Base-by-base conservation (phyloP, 1,284 basidiomycete species). In the Cutaneotrichosporon sp. region DNA sequence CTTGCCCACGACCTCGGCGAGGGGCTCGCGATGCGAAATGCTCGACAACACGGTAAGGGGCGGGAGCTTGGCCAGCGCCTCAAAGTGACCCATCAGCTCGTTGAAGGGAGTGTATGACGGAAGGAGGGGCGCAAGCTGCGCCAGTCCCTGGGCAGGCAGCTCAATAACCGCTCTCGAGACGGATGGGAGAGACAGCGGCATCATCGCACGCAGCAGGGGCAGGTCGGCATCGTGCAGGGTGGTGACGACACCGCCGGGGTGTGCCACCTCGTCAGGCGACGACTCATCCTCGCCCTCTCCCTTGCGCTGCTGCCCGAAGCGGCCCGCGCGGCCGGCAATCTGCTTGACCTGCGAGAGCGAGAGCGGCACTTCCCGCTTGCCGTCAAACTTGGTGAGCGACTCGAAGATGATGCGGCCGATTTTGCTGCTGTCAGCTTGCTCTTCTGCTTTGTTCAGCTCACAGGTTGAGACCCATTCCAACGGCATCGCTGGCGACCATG, bases 381-480 rank as follows among this genome's bases (percentile, higher is more conserved):
- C 90, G 67, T 91, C 84, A 68, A 81, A 92, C 76, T 97, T 97
- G 54, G 79, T 71, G n/a, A 92, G 80, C 0, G 83, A 79, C 64
- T 90, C 86, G 68, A 98, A 97, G 38, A 98, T 84, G 69, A 98
- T 84, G 2, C 95, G 89, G 64, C 89, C 89, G 78, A 99, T 97
- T 83, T 94, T 92, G 31, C 92, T 95, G 72, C 50, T 43, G 46
- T 47, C 47, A 56, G 58, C 50, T 42, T n/a, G n/a, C n/a, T n/a
- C n/a, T n/a, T n/a, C n/a, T n/a, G n/a, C n/a, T n/a, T n/a, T 47
- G 18, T n/a, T 27, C 45, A 13, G 5, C 91, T 60, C 75, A 92
- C 91, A 97, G 80, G 72, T 97, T 97, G n/a, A 97, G 83, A 0
- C 94, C 94, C 92, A 97, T 95, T 0, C 94, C 94, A 56, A 97